These are phyloP conservation scores for Neopestalotiopsis clavispora DNA, from an alignment of 2,329 filamentous ascomycete species.

Conservation along the genomic window DNA sequence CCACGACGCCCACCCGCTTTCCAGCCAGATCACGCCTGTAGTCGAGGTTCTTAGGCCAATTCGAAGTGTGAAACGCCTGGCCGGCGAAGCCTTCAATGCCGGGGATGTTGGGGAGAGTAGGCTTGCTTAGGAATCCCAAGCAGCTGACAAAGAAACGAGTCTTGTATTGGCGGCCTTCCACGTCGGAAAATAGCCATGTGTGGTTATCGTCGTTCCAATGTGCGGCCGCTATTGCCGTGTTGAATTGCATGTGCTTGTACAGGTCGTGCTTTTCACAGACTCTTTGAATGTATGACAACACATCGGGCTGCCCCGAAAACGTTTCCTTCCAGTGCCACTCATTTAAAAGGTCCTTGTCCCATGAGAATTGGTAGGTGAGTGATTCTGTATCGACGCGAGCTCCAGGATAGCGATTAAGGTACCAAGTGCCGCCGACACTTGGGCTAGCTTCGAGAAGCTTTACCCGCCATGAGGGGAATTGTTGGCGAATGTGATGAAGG, in stretches of 20 bases:
- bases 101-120: slow-evolving; percentile 15
- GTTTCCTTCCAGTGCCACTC: slow-evolving; percentile 19
- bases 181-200: slow-evolving; percentile 13
- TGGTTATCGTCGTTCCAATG: slow-evolving; percentile 21
- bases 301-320: slow-evolving; percentile 15
- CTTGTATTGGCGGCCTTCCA: neutral
- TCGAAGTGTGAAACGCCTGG: slow-evolving; percentile 24
- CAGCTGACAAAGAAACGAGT: slow-evolving; percentile 17
- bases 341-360: slow-evolving; percentile 13
- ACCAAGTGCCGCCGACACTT: slow-evolving; percentile 16
- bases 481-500: slow-evolving; percentile 18
- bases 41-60: slow-evolving; percentile 23
- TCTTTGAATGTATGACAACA: slow-evolving; percentile 8
- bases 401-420: slow-evolving; percentile 16
- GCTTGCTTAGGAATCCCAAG: slow-evolving; percentile 16
- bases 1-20: slow-evolving; percentile 37
- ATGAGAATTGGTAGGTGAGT: slow-evolving; percentile 16
- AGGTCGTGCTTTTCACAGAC: slow-evolving; percentile 18
- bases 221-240: slow-evolving; percentile 27
- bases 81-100: slow-evolving; percentile 25
- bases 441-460: slow-evolving; percentile 16
- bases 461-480: slow-evolving; percentile 12
- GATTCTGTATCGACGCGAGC: slow-evolving; percentile 18
- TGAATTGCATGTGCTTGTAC: slow-evolving; percentile 15
- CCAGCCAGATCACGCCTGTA: slow-evolving; percentile 21